These are phyloP conservation scores for Jaltomata sinuosa DNA, from an alignment of 257 asterid species.

Conservation along the genomic window DNA sequence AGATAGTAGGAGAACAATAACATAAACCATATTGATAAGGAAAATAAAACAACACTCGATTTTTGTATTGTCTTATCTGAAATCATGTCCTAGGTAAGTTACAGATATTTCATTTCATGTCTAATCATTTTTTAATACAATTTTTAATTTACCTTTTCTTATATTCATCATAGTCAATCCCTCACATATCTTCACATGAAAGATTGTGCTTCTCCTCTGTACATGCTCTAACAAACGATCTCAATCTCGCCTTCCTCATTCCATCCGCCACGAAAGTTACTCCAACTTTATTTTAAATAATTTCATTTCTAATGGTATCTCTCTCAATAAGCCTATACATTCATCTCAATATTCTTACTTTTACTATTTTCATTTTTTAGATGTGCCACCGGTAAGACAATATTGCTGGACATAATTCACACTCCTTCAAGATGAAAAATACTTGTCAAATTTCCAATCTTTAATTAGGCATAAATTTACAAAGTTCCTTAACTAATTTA, in stretches of 20 bases:
- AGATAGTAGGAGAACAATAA: too few species aligned
- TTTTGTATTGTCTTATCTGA: too few species aligned
- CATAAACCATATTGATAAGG: too few species aligned
- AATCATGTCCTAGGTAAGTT: too few species aligned
- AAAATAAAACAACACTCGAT: too few species aligned
- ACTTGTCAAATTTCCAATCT: neutral
- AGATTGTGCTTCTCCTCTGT: neutral
- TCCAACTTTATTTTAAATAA: neutral
- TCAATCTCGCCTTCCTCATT: neutral
- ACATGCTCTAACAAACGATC: too few species aligned
- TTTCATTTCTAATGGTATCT: neutral
- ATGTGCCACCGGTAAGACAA: accelerated
- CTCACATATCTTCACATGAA: neutral
- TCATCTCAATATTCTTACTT: neutral
- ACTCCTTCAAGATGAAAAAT: neutral
- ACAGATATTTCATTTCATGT: too few species aligned
- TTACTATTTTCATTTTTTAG: neutral
- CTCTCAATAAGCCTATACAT: accelerated
- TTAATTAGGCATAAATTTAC: neutral
- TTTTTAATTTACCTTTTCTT: too few species aligned
- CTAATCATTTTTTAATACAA: too few species aligned
- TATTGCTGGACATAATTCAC: neutral
- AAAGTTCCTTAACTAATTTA: neutral
- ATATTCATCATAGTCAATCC: neutral
- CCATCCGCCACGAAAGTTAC: too few species aligned